Base-by-base conservation (phyloP, 257 asterid genomes). In the Orobanche coerulescens region DNA sequence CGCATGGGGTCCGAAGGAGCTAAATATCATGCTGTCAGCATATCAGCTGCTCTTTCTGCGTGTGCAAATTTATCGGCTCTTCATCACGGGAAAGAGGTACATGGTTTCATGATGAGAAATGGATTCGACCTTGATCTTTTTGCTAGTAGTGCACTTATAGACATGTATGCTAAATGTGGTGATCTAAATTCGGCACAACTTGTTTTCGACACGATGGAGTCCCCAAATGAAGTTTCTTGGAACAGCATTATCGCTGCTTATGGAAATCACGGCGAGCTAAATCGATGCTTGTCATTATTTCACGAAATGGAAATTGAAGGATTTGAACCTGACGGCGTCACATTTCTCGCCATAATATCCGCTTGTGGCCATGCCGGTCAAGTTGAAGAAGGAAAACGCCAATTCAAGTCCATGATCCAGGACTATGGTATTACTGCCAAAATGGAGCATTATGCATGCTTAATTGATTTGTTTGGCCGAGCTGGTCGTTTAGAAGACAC, bases 161-260 rank as follows among this genome's bases (percentile, higher is more conserved):
- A 88, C 68, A 75, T 73, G 82, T 88, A 92, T 51, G 94, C 94
- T 43, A 88, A 92, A 80, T 84, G 96, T 34, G 96, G 96, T n/a
- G 68, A 75, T 23, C 64, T 92, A 68, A 73, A 78, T 16, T 51
- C 71, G 55, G 96, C 94, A 2, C 78, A 84, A 19, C 55, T 55
- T 15, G 84, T 77, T 37, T 86, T 88, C 68, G 76, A 88, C 75
- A 6, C 52, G 34, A 92, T 84, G 93, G 79, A 65, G 2, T 26
- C 52, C 49, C 79, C 67, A 71, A 86, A 78, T 30, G 95, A 92
- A 70, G 98, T 92, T 57, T 88, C 96, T 16, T 92, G 98, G 96
- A 92, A 88, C 33, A 86, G 95, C 65, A 86, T 92, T n/a, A 86
- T 92, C 14, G 81, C 95, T 42, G 98, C 98, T 26, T 86, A 86